These are phyloP conservation scores for Geum urbanum DNA, from an alignment of 306 rosid species.

Conservation along the genomic window DNA sequence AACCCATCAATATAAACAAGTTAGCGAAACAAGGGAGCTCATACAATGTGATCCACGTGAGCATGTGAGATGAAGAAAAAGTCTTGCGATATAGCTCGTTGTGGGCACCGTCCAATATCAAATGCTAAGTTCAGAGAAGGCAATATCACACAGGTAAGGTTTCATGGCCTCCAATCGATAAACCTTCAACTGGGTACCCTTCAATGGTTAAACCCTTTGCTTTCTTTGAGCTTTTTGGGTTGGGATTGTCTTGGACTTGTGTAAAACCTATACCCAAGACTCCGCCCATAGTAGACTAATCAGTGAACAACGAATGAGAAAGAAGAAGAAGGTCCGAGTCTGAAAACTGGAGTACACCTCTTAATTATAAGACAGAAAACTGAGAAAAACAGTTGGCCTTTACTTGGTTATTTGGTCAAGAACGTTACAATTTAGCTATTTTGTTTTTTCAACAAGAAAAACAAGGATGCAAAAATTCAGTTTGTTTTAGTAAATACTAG, in stretches of 20 bases:
- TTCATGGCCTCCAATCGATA: constrained; percentile 95
- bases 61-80: constrained; percentile 86
- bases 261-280: constrained; percentile 13
- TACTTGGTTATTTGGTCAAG: not conserved
- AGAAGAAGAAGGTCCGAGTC: not conserved
- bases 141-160: constrained; percentile 80
- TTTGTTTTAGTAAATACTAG: too few species aligned
- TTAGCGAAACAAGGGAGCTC: not conserved
- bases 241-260: constrained; percentile 8
- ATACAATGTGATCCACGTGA: constrained; percentile 96
- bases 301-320: not conserved
- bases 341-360: too few species aligned
- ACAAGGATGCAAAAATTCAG: too few species aligned
- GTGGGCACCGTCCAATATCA: constrained; percentile 94
- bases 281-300: constrained; percentile 12
- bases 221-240: constrained; percentile 27
- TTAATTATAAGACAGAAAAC: too few species aligned
- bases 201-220: constrained; percentile 49
- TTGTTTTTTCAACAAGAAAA: too few species aligned
- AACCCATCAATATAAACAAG: not conserved
- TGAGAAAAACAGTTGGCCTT: too few species aligned
- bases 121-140: constrained; percentile 67
- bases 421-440: too few species aligned
- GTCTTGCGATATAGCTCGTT: constrained; percentile 70
- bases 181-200: constrained; percentile 75